Evolutionary conservation across 1,139 yeast genomes (phyloP).

Genomic region (Blastobotrys malaysiensis): DNA sequence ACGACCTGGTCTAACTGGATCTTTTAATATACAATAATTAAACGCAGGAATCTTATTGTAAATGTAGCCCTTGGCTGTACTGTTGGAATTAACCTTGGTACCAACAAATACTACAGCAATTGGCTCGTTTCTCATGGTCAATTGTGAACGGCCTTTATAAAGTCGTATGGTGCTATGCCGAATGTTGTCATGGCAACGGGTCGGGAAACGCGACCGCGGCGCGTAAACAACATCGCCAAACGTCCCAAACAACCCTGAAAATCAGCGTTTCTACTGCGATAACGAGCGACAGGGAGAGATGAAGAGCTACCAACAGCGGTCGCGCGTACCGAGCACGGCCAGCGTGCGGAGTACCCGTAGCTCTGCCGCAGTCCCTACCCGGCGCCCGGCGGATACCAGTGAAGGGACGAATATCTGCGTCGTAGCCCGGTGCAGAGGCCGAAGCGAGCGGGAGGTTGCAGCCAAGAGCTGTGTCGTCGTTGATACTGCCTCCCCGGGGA

Average conservation of each 20-base stretch:
- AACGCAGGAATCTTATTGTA: too few relatives aligned
- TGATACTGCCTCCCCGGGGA: constrained; percentile 21
- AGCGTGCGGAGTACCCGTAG: not conserved
- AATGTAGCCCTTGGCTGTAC: too few relatives aligned
- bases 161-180: not conserved
- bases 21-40: not conserved
- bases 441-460: constrained; percentile 64
- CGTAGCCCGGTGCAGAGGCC: constrained; percentile 81
- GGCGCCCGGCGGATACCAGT: constrained; percentile 2
- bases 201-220: not conserved
- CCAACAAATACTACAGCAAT: too few relatives aligned
- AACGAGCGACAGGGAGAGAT: not conserved
- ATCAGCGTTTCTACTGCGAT: not conserved
- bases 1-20: constrained; percentile 14
- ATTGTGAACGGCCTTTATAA: too few relatives aligned
- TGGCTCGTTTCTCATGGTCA: too few relatives aligned
- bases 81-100: too few relatives aligned
- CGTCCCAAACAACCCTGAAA: not conserved
- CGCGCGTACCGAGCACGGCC: not conserved
- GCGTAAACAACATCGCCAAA: constrained; percentile 1
- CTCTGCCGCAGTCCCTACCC: not conserved
- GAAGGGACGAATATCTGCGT: constrained; percentile 58
- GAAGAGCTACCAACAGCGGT: not conserved
- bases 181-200: not conserved
- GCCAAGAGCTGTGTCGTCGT: constrained; percentile 74